A percentile compares a stretch with the other conserved stretches of the same genome.
phyloP scores from a whole-genome alignment of 305 asterid species.

The Rubia peregrina region DNA sequence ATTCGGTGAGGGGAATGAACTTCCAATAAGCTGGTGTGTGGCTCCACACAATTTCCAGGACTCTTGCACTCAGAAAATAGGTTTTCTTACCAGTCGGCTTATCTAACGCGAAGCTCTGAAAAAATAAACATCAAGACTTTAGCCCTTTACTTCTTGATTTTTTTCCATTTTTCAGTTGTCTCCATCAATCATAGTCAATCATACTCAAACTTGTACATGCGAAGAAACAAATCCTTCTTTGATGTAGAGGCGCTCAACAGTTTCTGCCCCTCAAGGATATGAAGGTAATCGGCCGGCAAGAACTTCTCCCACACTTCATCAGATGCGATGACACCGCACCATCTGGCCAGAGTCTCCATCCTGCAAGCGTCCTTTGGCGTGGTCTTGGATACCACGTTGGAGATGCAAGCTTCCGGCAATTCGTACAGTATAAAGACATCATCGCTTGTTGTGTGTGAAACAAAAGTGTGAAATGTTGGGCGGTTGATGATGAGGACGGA shows the following conservation, averaged over 20 bases:
- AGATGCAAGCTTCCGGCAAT: slow-evolving; percentile 40
- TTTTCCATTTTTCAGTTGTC: too few species aligned
- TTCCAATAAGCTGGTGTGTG: slow-evolving; percentile 54
- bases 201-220: slow-evolving; percentile 4
- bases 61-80: slow-evolving; percentile 62
- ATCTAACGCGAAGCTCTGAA: slow-evolving; percentile 40
- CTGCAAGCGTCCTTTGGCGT: slow-evolving; percentile 68
- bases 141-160: too few species aligned
- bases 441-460: not conserved
- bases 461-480: not conserved
- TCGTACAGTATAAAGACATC: not conserved
- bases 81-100: slow-evolving; percentile 64
- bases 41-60: slow-evolving; percentile 44
- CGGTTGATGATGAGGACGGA: not conserved
- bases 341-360: slow-evolving; percentile 38
- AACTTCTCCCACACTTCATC: slow-evolving; percentile 73
- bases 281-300: slow-evolving; percentile 56
- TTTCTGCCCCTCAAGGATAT: slow-evolving; percentile 33
- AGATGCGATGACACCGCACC: slow-evolving; percentile 36
- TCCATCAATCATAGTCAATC: not conserved
- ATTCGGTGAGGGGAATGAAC: slow-evolving; percentile 39
- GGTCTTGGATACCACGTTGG: slow-evolving; percentile 52
- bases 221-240: slow-evolving; percentile 49
- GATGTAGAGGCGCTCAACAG: slow-evolving; percentile 25
- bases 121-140: not conserved